A percentile compares a stretch with the other conserved stretches of the same genome.
phyloP scores from a whole-genome alignment of 495 filamentous ascomycete species.

The Aspergillus ellipticus region DNA sequence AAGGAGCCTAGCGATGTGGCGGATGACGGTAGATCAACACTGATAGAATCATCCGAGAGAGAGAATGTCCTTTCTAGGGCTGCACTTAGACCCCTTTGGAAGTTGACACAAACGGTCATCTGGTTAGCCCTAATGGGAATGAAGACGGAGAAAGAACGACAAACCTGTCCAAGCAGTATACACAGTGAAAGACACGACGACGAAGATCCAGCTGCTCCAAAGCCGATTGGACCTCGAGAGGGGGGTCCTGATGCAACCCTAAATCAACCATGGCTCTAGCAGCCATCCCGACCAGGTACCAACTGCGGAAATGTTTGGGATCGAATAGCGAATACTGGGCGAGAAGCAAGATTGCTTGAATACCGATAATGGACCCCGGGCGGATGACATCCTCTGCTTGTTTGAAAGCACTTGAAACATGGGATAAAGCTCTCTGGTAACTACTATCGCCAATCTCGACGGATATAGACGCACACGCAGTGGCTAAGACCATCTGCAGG shows the following conservation, averaged over 20 bases:
- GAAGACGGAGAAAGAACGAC: constrained; percentile 11
- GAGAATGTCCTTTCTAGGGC: constrained; percentile 79
- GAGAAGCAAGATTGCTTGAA: constrained; percentile 80
- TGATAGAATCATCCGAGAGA: constrained; percentile 83
- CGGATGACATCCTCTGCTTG: constrained; percentile 76
- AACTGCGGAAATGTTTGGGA: constrained; percentile 82
- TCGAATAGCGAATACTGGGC: constrained; percentile 86
- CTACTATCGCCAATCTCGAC: constrained; percentile 58
- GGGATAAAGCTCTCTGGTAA: constrained; percentile 60
- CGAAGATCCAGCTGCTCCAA: constrained; percentile 67
- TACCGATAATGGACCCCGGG: constrained; percentile 74
- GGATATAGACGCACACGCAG: constrained; percentile 69
- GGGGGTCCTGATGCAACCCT: constrained; percentile 84
- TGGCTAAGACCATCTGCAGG: constrained; percentile 83
- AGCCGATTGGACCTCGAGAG: constrained; percentile 57
- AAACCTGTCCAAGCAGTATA: constrained; percentile 82
- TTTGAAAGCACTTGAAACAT: constrained; percentile 66
- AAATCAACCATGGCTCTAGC: constrained; percentile 80
- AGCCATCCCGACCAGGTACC: constrained; percentile 85
- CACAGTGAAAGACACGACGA: constrained; percentile 77
- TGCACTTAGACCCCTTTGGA: constrained; percentile 68
- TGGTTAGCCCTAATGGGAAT: neutral
- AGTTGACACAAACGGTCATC: no score
- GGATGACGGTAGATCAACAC: constrained; percentile 56
- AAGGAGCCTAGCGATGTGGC: constrained; percentile 26